Conservation (phyloP, 805 yeast species). For the Wickerhamiella hasegawae region DNA sequence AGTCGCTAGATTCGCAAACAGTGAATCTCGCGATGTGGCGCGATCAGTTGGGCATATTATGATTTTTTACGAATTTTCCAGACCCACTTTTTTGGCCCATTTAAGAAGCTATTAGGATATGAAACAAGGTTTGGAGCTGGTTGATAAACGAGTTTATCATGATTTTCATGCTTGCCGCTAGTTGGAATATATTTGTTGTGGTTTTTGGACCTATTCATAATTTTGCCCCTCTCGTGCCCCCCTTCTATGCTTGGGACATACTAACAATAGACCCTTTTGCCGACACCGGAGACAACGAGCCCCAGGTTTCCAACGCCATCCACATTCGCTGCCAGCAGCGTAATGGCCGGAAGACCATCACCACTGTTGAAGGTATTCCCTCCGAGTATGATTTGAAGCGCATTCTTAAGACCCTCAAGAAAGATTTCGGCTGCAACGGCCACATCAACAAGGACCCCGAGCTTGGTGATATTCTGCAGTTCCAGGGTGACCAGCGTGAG, state of each 20-base stretch:
- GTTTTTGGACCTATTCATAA: no score
- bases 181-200: no score
- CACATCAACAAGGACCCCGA: slow-evolving; percentile 93
- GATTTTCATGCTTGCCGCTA: no score
- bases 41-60: no score
- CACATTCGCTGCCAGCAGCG: slow-evolving; percentile 98
- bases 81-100: no score
- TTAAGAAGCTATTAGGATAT: no score
- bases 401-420: slow-evolving; percentile 83
- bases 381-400: slow-evolving; percentile 88
- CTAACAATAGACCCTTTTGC: slow-evolving; percentile 73
- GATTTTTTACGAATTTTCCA: no score
- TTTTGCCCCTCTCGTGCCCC: no score
- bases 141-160: no score
- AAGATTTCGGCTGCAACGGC: slow-evolving; percentile 98
- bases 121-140: no score
- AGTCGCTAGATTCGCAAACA: no score
- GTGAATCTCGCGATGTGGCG: no score
- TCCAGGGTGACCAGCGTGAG: slow-evolving; percentile 98
- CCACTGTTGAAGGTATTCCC: slow-evolving; percentile 97
- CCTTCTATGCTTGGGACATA: neutral
- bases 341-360: slow-evolving; percentile 96
- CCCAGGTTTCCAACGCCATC: slow-evolving; percentile 87
- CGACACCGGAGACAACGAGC: slow-evolving; percentile 98
- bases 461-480: slow-evolving; percentile 90